Conservation (phyloP, 1,139 yeast genomes). For the Lodderomyces oxycetoniae region DNA sequence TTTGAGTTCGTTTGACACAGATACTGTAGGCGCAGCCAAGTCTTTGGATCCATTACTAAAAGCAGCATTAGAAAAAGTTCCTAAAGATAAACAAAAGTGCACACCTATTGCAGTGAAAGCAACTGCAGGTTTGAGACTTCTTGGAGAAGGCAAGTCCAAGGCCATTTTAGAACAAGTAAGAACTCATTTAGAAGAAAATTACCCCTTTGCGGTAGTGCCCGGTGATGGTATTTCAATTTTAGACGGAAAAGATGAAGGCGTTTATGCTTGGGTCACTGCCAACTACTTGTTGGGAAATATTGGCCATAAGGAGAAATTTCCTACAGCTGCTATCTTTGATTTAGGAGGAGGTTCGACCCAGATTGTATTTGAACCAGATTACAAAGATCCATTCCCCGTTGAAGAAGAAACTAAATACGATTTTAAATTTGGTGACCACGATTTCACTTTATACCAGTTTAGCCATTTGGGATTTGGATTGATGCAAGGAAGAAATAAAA, state of each 20-base stretch:
- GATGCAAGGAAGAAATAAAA: slow-evolving; percentile 86
- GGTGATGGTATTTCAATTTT: slow-evolving; percentile 85
- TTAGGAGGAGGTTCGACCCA: slow-evolving; percentile 99
- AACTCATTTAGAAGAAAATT: slow-evolving; percentile 65
- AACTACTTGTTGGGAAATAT: slow-evolving; percentile 89
- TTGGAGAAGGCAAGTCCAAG: slow-evolving; percentile 70
- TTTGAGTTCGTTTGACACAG: slow-evolving; percentile 76
- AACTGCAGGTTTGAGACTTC: slow-evolving; percentile 89
- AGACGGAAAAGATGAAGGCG: slow-evolving; percentile 98
- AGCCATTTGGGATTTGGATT: slow-evolving; percentile 95
- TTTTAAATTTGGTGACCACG: slow-evolving; percentile 73
- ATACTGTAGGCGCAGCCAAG: slow-evolving; percentile 77
- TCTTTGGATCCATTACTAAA: slow-evolving; percentile 79
- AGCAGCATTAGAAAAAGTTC: slow-evolving; percentile 70
- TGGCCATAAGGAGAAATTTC: slow-evolving; percentile 63
- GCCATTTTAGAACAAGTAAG: slow-evolving; percentile 74
- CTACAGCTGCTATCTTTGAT: slow-evolving; percentile 96
- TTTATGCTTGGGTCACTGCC: slow-evolving; percentile 98
- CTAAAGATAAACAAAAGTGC: slow-evolving; percentile 65
- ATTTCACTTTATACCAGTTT: slow-evolving; percentile 83
- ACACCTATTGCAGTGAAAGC: slow-evolving; percentile 97
- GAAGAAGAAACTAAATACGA: slow-evolving; percentile 89
- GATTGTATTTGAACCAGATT: slow-evolving; percentile 91
- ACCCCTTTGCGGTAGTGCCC: slow-evolving; percentile 85
- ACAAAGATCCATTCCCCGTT: slow-evolving; percentile 50